Evolutionary conservation across 108 stramenopile genomes (phyloP), one percentile per base, ranked within the genome.

Genomic region (Phaeodactylum tricornutum): DNA sequence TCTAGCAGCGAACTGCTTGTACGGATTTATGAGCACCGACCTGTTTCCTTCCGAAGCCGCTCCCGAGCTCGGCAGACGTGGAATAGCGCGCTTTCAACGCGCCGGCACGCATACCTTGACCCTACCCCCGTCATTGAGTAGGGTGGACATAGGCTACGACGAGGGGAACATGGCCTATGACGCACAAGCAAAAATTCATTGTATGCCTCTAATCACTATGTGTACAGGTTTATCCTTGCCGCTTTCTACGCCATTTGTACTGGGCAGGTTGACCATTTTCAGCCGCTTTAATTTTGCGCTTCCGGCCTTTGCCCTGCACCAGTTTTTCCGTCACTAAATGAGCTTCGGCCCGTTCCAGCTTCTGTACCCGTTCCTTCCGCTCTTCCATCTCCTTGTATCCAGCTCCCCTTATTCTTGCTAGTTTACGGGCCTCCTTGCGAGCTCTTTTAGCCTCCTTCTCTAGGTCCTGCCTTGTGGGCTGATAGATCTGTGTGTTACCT

Each of bases 311-410:
- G 55, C 66, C 67, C 11, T 57, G 51, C 16, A 84, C 65, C 35
- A 75, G 55, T 43, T 92, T 83, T 69, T 97, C 77, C 49, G 71
- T 72, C n/a, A 81, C 62, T 57, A 97, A 57, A 55, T 84, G 81
- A 1, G 62, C 74, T 52, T 79, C 80, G 0, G 92, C 87, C 25
- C 40, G 47, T 30, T 75, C 42, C 57, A 97, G 55, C 17, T 53
- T 69, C 20, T 69, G 49, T 17, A 69, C 47, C 15, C 92, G 57
- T 23, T 81, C 52, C 26, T 44, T 58, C 19, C 94, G 61, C 37
- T 74, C 64, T 64, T 86, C 80, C 71, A 97, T 67, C 74, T 95
- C 96, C n/a, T 36, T 33, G 62, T 96, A 94, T 12, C 79, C 68
- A 7, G 61, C 41, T 7, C 70, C 57, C 21, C 86, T 53, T 3